These are phyloP conservation scores for Phytophthora cryptogea DNA, from an alignment of 352 stramenopile species.

Conservation along the genomic window DNA sequence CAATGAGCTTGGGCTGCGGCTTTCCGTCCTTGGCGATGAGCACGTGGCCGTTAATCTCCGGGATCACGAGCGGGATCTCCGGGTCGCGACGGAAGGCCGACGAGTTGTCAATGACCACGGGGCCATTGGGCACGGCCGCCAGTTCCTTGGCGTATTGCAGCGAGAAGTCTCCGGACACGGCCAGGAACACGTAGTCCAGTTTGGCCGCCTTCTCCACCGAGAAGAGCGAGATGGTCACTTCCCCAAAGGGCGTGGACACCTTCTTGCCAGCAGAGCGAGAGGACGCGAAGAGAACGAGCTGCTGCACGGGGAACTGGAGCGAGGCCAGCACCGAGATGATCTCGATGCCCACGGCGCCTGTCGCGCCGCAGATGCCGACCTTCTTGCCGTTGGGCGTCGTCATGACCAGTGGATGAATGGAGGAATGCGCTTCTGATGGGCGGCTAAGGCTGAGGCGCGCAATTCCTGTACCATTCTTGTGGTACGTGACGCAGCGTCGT, in stretches of 20 bases:
- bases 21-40: conserved; percentile 60
- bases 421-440: conserved; percentile 6
- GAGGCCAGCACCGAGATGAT: conserved; percentile 91
- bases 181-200: conserved; percentile 97
- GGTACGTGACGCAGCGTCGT: not conserved
- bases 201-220: conserved; percentile 90
- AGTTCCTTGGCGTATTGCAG: conserved; percentile 95
- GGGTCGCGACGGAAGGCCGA: conserved; percentile 95
- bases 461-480: conserved; percentile 7
- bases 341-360: conserved; percentile 97
- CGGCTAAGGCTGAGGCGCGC: not conserved
- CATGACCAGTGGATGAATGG: conserved; percentile 29
- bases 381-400: conserved; percentile 65
- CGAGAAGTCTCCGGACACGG: conserved; percentile 97
- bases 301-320: conserved; percentile 89
- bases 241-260: conserved; percentile 90
- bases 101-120: conserved; percentile 99
- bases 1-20: conserved; percentile 91
- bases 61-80: conserved; percentile 93
- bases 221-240: conserved; percentile 96
- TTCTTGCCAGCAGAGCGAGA: conserved; percentile 92
- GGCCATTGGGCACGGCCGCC: conserved; percentile 70
- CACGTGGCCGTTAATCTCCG: conserved; percentile 95
- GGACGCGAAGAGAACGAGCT: conserved; percentile 96
- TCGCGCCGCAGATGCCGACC: conserved; percentile 82